Evolutionary conservation across 768 basidiomycete genomes (phyloP), one percentile per base, ranked within the genome.

Genomic region (Candolleomyces eurysporus): DNA sequence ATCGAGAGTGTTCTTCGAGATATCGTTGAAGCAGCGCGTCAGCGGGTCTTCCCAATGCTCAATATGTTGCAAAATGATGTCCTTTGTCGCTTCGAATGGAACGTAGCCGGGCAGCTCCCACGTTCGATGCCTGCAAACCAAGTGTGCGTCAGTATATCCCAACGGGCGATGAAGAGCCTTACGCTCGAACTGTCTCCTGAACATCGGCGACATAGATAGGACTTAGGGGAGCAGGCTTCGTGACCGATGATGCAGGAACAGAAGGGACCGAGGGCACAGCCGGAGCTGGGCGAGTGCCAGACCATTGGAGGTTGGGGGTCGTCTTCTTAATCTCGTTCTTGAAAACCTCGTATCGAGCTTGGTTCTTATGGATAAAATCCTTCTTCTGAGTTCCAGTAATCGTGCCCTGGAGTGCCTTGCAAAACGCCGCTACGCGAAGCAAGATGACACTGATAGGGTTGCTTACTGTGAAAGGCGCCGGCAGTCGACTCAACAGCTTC

Each of bases 21-120:
- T 50, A 19, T 57, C 58, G 0, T 57, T 57, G 49, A 66, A 63
- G 51, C 65, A 66, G 8, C 19, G 40, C 7, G 51, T 36, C 42
- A 58, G 19, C 8, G 65, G 62, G 11, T 32, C 50, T 8, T 66
- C 31, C 65, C 65, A 66, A 8, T 58, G 48, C n/a, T 58, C 26
- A 30, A 66, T 48, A 42, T 63, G 63, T 8, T 31, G 62, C 11
- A 61, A 52, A 30, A 66, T 63, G 54, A 66, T 50, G 26, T 46
- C 17, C 16, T 66, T 63, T 31, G 61, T 60, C 14, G 52, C 62
- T 21, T 66, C 65, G 19, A 61, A 66, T 2, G 62, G 65, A 30
- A 63, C 48, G 22, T 60, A 61, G 13, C 58, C 52, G 4, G 62
- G 65, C 4, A 66, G 40, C 30, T 66, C 65, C 65, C 65, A 66